Evolutionary conservation across 169 alveolate genomes (phyloP).

Genomic region (Babesia sp.): DNA sequence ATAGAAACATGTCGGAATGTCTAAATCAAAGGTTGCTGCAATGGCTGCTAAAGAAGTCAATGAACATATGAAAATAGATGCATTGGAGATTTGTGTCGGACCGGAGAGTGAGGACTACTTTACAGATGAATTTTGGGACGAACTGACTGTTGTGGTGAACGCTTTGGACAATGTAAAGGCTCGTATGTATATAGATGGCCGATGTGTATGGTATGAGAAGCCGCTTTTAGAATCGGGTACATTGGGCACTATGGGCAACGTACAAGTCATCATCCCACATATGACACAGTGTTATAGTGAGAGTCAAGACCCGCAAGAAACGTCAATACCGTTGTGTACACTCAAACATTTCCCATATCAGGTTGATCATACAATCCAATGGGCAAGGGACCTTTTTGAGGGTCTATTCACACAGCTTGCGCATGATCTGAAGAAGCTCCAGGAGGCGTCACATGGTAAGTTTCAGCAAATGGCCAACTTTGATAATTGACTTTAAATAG

Average conservation of each 20-base stretch:
- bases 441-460: constrained; percentile 83
- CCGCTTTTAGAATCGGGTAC: constrained; percentile 99
- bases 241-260: constrained; percentile 96
- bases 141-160: constrained; percentile 91
- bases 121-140: constrained; percentile 97
- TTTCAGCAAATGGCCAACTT: constrained; percentile 83
- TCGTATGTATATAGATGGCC: constrained; percentile 94
- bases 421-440: constrained; percentile 90
- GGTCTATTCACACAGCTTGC: constrained; percentile 86
- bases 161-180: constrained; percentile 97
- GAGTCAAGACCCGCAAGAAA: constrained; percentile 97
- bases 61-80: constrained; percentile 78
- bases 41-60: constrained; percentile 87
- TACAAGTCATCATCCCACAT: constrained; percentile 93
- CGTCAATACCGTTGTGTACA: constrained; percentile 94
- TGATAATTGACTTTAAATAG: constrained; percentile 45
- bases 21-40: constrained; percentile 80
- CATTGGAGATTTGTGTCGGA: constrained; percentile 88
- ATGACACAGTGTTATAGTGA: constrained; percentile 97
- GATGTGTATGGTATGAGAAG: constrained; percentile 96
- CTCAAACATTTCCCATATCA: constrained; percentile 96
- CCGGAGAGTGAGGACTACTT: constrained; percentile 94
- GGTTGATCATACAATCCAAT: constrained; percentile 97
- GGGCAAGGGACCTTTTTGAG: constrained; percentile 98
- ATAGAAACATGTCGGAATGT: constrained; percentile 73